Conservation (phyloP, 2,329 filamentous ascomycete genomes). For the Hymenoscyphus fraxineus region DNA sequence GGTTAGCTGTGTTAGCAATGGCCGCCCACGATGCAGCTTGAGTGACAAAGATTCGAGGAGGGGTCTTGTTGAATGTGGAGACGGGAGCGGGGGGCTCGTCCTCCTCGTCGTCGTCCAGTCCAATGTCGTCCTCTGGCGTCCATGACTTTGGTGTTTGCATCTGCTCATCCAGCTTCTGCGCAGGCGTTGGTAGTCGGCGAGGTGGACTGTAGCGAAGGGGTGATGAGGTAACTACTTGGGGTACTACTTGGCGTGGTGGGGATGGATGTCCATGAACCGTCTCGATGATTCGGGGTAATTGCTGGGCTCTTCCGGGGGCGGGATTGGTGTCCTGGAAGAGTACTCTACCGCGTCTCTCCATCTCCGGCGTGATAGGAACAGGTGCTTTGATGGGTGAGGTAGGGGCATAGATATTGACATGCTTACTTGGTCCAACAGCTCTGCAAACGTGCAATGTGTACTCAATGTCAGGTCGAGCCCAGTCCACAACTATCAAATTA, state of each 20-base stretch:
- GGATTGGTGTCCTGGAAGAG: background rate
- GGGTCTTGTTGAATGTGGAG: background rate
- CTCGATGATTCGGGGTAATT: background rate
- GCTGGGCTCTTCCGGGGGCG: background rate
- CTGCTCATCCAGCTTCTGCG: background rate
- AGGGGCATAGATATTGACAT: conserved; percentile 3
- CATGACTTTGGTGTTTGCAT: background rate
- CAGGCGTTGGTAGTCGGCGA: background rate
- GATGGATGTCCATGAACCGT: conserved; percentile 4
- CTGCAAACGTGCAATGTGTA: conserved; percentile 11
- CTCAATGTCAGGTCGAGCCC: background rate
- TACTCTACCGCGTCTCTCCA: background rate
- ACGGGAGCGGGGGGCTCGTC: background rate
- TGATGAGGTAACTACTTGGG: background rate
- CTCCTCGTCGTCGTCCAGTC: background rate
- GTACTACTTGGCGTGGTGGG: background rate
- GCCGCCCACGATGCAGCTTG: conserved; percentile 27
- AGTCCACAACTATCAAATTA: background rate
- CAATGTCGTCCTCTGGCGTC: background rate
- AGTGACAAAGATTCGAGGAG: background rate
- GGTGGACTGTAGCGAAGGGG: background rate
- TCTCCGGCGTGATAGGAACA: too few relatives aligned
- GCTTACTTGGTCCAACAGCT: conserved; percentile 10
- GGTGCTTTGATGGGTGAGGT: background rate
- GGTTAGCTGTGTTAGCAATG: conserved; percentile 24